Percentiles rank a stretch among this genome's conserved stretches.
Evolutionary conservation across 2,329 filamentous ascomycete genomes (phyloP).

Genomic region (Neonectria punicea): DNA sequence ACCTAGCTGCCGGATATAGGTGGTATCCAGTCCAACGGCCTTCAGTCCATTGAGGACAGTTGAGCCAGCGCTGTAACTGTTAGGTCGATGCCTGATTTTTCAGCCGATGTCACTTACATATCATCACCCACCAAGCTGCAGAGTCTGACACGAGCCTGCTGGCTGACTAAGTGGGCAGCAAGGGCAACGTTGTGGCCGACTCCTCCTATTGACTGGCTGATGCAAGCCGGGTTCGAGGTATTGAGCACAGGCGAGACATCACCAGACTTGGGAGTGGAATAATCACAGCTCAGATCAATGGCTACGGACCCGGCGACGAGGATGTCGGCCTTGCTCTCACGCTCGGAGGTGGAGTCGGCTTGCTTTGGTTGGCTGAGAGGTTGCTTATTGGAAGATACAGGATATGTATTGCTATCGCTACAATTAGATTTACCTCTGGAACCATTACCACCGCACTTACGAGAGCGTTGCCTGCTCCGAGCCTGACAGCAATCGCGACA

Average conservation of each 20-base stretch:
- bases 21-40: conserved; percentile 70
- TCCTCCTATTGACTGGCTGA: conserved; percentile 86
- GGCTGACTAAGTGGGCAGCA: conserved; percentile 77
- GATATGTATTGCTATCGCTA: conserved; percentile 46
- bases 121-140: conserved; percentile 88
- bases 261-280: conserved; percentile 48
- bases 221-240: conserved; percentile 87
- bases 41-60: conserved; percentile 75
- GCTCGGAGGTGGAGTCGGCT: conserved; percentile 22
- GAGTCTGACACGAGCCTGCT: conserved; percentile 71
- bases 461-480: conserved; percentile 44
- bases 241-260: conserved; percentile 64
- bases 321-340: conserved; percentile 65
- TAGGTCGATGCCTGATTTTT: conserved; percentile 6
- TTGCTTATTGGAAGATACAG: conserved; percentile 25
- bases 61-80: conserved; percentile 71
- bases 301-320: conserved; percentile 92
- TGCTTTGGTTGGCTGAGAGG: conserved; percentile 24
- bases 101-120: conserved; percentile 56
- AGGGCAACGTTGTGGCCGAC: conserved; percentile 93
- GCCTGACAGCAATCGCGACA: conserved; percentile 57
- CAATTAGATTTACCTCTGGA: conserved; percentile 48
- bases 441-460: conserved; percentile 49
- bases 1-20: conserved; percentile 69
- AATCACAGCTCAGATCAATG: conserved; percentile 88